These are phyloP conservation scores for Smittium mucronatum DNA, from an alignment of 371 early-diverging fungal species.

Conservation along the genomic window DNA sequence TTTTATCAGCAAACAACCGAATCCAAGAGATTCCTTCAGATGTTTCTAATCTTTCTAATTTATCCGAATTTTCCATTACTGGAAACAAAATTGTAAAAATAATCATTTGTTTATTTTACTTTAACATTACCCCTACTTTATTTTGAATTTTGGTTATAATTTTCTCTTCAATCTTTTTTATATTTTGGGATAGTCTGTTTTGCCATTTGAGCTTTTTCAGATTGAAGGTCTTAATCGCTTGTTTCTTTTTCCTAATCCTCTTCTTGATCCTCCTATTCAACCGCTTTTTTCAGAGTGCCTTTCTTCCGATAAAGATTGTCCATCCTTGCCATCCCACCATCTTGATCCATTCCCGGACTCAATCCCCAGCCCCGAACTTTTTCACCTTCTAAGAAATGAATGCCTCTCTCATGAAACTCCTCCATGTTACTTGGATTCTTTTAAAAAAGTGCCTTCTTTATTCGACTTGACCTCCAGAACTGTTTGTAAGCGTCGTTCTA, in stretches of 20 bases:
- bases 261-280: not conserved
- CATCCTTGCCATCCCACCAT: not conserved
- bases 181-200: not conserved
- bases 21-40: conserved; percentile 28
- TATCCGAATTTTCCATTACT: conserved; percentile 28
- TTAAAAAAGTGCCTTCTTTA: conserved; percentile 6
- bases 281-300: not conserved
- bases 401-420: not conserved
- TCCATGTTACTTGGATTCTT: not conserved
- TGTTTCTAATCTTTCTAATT: conserved; percentile 20
- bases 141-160: not conserved
- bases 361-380: not conserved
- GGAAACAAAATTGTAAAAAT: conserved; percentile 9
- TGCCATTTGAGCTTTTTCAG: conserved; percentile 23
- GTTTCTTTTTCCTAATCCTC: conserved; percentile 21
- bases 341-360: not conserved
- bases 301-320: no score
- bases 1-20: conserved; percentile 21
- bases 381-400: not conserved
- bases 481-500: not conserved
- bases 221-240: conserved; percentile 18
- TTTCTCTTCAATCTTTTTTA: not conserved
- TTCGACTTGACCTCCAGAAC: conserved; percentile 8
- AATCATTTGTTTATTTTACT: not conserved
- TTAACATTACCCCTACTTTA: conserved; percentile 17